phyloP scores from a whole-genome alignment of 2,329 filamentous ascomycete species.

The Apiospora saccharicola region DNA sequence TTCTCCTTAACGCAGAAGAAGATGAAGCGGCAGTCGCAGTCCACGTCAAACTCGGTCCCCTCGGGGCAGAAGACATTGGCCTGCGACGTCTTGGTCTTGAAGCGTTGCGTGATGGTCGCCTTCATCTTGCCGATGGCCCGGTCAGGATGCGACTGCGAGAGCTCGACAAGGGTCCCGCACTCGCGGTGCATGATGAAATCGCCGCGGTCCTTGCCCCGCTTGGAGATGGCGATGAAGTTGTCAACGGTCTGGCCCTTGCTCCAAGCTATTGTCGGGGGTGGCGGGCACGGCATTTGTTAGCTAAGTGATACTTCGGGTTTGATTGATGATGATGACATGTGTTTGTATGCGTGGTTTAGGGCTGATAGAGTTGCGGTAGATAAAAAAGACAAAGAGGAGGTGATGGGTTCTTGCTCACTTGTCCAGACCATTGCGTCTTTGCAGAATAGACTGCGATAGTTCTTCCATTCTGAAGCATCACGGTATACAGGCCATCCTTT shows the following conservation, averaged over 20 bases:
- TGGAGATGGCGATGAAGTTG: slow-evolving; percentile 58
- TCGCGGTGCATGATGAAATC: slow-evolving; percentile 66
- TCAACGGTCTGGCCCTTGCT: slow-evolving; percentile 51
- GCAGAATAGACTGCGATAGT: slow-evolving; percentile 57
- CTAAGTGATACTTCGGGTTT: background rate
- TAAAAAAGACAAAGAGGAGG: background rate
- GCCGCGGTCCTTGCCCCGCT: slow-evolving; percentile 56
- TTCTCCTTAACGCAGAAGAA: slow-evolving; percentile 52
- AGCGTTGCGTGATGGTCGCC: slow-evolving; percentile 61
- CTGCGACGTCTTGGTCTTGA: slow-evolving; percentile 39
- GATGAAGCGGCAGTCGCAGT: slow-evolving; percentile 59
- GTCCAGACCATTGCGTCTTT: slow-evolving; percentile 57
- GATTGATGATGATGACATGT: background rate
- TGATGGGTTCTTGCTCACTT: slow-evolving; percentile 44
- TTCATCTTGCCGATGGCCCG: slow-evolving; percentile 62
- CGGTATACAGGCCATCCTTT: slow-evolving; percentile 63
- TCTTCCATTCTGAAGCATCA: slow-evolving; percentile 61
- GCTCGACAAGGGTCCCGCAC: slow-evolving; percentile 55
- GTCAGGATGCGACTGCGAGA: slow-evolving; percentile 43
- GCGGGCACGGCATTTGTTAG: background rate
- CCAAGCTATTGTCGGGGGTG: slow-evolving; percentile 49
- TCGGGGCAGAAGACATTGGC: slow-evolving; percentile 33
- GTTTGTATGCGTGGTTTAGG: background rate
- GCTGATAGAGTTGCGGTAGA: background rate
- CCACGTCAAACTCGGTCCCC: slow-evolving; percentile 53